phyloP scores from a whole-genome alignment of 2,329 filamentous ascomycete genomes.

The Coniella lustricola region DNA sequence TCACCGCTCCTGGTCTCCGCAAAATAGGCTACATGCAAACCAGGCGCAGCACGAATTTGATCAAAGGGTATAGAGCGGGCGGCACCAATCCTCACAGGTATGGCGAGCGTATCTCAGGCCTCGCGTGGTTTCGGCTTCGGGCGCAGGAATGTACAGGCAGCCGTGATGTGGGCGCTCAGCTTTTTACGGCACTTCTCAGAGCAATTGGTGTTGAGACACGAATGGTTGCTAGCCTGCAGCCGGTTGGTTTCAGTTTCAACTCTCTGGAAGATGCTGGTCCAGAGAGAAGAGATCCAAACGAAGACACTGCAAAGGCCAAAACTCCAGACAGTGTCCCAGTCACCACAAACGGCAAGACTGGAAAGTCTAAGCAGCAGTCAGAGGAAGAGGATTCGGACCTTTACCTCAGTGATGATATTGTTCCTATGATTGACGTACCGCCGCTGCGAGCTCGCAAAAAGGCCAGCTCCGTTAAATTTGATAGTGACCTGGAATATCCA shows the following conservation, averaged over 20 bases:
- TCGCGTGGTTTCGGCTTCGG: slow-evolving; percentile 60
- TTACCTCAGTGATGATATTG: slow-evolving; percentile 45
- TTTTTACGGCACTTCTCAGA: slow-evolving; percentile 80
- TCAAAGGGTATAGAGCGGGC: slow-evolving; percentile 60
- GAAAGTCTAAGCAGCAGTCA: slow-evolving; percentile 16
- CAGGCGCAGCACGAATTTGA: slow-evolving; percentile 65
- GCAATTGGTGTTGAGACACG: slow-evolving; percentile 76
- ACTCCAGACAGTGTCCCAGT: slow-evolving; percentile 3
- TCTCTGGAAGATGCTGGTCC: slow-evolving; percentile 71
- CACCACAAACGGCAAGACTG: slow-evolving; percentile 9
- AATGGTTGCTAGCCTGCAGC: slow-evolving; percentile 78
- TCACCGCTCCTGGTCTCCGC: slow-evolving; percentile 72
- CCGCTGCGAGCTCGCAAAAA: slow-evolving; percentile 25
- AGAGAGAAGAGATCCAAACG: slow-evolving; percentile 28
- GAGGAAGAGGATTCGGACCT: slow-evolving; percentile 38
- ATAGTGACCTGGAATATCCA: slow-evolving; percentile 73
- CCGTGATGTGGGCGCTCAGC: slow-evolving; percentile 77
- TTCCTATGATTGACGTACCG: slow-evolving; percentile 52
- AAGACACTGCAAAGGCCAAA: slow-evolving; percentile 1
- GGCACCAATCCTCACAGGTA: slow-evolving; percentile 56
- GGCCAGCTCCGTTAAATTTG: slow-evolving; percentile 43
- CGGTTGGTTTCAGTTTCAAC: slow-evolving; percentile 84
- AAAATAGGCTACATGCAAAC: slow-evolving; percentile 84
- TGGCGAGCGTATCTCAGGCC: slow-evolving; percentile 65
- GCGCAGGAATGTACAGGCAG: slow-evolving; percentile 72